Evolutionary conservation across 192 early-diverging fungal genomes (phyloP), one percentile per base, ranked within the genome.

Genomic region (Coemansia sp.): DNA sequence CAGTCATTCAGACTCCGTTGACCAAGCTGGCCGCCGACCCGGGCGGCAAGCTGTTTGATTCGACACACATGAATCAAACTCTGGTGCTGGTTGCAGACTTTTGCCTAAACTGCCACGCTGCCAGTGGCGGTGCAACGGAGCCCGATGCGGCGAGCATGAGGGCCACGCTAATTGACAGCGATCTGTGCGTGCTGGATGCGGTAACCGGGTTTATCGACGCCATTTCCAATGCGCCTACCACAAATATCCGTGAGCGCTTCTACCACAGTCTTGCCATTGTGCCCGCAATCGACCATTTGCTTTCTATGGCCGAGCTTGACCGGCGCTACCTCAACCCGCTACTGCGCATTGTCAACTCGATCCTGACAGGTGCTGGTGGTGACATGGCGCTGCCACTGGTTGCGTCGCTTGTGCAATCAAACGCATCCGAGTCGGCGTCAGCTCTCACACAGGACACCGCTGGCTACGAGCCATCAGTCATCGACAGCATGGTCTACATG

Each of bases 31-130:
- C 65, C 11, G 35, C 42, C 2, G 49, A 43, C 27, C 60, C 66
- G 20, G 34, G 56, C n/a, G 49, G 55, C 5, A 75, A 75, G 17
- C 72, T 75, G 2, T 75, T 75, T 50, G 72, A 75, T 32, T 43
- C 32, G 1, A 10, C 41, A 5, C 72, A 75, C 26, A 59, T 75
- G 15, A 51, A 15, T 2, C 64, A 65, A 10, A 75, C 72, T 5
- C 48, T 75, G 27, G 41, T 59, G 11, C 40, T 75, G 25, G 53
- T 47, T 0, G 45, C 61, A 8, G 72, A 75, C 26, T 32, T 75
- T 38, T 75, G 72, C 21, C 48, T 60, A 4, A 63, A 75, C 53
- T 75, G 72, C 53, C 49, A 39, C 8, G 60, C 39, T 4, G 45
- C 53, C 8, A 56, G 43, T 11, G n/a, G n/a, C n/a, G n/a, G n/a